Base-by-base conservation (phyloP, 2,329 filamentous ascomycete genomes). In the Madurella mycetomatis region DNA sequence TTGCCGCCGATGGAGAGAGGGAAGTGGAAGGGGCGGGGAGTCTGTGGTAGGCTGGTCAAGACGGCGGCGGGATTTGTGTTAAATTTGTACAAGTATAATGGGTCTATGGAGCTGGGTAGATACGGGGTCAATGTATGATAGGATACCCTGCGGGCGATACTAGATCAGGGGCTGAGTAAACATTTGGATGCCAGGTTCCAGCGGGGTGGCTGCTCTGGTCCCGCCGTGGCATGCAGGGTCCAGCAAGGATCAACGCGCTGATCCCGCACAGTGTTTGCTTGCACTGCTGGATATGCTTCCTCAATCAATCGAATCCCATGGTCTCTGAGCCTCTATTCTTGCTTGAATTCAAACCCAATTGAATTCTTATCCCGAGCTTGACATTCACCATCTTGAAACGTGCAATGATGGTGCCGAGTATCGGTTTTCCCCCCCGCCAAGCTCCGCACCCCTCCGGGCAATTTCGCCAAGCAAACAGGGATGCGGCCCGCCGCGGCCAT, bases 71-170 rank as follows among this genome's bases (percentile, higher is more conserved):
- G 48, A 46, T 44, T 19, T 47, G 49, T 55, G 41, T 43, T 32
- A 41, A 37, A 37, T 12, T 4, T 56, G 16, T 39, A 43, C 9
- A 31, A 32, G 16, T 17, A 47, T 32, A 5, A 17, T 45, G 40
- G 19, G 9, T 44, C 17, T 59, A 46, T 45, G 49, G 15, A 45
- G 11, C 13, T 37, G 34, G 42, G 39, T 37, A 42, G 50, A 16
- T 41, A 25, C 25, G 13, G 42, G 41, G 18, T 19, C 15, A 19
- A 37, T 53, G 54, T 54, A 54, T 42, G 47, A 47, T 60, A 56
- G 40, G 43, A 56, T 60, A 58, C 57, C 55, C 53, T 49, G 31
- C 13, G 47, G 31, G 18, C 4, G 17, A 15, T 30, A 48, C 16
- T 1, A 30, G 43, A 44, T 51, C 42, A 51, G 41, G 49, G 49